Base-by-base conservation (phyloP, 116 monocot species). In the Trichopus zeylanicus region DNA sequence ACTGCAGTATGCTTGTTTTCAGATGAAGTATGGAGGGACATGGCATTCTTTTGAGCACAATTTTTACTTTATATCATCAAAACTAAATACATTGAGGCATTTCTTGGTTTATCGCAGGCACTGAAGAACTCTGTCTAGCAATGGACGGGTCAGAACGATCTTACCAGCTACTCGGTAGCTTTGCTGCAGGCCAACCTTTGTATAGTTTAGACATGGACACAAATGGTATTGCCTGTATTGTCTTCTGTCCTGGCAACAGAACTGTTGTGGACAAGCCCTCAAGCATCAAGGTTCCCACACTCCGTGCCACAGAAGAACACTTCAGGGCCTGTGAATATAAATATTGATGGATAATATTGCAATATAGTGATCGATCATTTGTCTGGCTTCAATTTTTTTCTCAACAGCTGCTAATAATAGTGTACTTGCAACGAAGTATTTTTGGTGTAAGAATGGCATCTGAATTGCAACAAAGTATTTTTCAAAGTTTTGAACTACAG, bases 111-210 rank as follows among this genome's bases (percentile, higher is more conserved):
- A 25, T 60, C 58, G 33, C 77, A 89, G 89, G 89, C 61, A 58
- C 73, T 31, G 64, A 85, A 23, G 86, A 91, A 32, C n/a, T 91
- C 6, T 86, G 91, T 56, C 13, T 86, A 24, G 48, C 82, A 62
- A 79, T 91, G 82, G 91, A 86, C 67, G 91, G 86, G 20, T 91
- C 91, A 0, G 77, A 85, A 53, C 71, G 67, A 39, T 91, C 91
- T 7, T 91, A 91, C 73, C 76, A 76, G 56, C 62, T 91, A 18
- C 67, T 91, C 10, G 91, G 91, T 8, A 82, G 74, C 64, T 91
- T 91, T 70, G 91, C 74, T 47, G 79, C 86, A 8, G 91, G 91
- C 4, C 86, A 80, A 59, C 55, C 56, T 2, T 57, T 86, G 7
- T 91, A 91, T 74, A 69, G 29, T 15, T 47, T 77, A 3, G 68